Conservation (phyloP, 371 early-diverging fungal species). For the Haplosporangium sp. region DNA sequence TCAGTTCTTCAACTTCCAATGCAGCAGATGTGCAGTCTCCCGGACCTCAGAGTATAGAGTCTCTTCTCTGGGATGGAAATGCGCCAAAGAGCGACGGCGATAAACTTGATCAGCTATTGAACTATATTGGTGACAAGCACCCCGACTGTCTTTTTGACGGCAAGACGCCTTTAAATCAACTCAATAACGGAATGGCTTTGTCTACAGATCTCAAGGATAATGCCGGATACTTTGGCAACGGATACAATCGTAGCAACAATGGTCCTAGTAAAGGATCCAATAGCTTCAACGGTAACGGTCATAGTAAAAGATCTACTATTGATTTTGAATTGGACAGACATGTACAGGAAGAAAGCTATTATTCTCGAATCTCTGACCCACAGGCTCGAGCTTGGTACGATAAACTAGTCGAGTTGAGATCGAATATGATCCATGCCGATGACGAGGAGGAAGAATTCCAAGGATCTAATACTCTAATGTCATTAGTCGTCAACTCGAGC, state of each 20-base stretch:
- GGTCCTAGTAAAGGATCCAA: background rate
- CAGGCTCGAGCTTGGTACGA: slow-evolving; percentile 60
- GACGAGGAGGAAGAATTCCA: slow-evolving; percentile 58
- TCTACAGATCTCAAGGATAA: slow-evolving; percentile 19
- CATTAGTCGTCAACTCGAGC: slow-evolving; percentile 36
- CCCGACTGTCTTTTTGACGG: slow-evolving; percentile 73
- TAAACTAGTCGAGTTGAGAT: slow-evolving; percentile 51
- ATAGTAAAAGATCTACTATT: slow-evolving; percentile 31
- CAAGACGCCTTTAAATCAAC: slow-evolving; percentile 64
- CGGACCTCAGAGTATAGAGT: slow-evolving; percentile 13
- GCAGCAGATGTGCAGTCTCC: background rate
- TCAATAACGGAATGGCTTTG: slow-evolving; percentile 48
- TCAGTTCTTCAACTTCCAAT: background rate
- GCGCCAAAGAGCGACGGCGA: slow-evolving; percentile 22
- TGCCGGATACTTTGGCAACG: background rate
- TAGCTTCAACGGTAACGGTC: background rate
- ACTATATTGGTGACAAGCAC: slow-evolving; percentile 67
- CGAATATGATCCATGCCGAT: slow-evolving; percentile 36
- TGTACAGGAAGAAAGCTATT: slow-evolving; percentile 64
- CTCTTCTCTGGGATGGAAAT: slow-evolving; percentile 33
- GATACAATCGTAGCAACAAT: slow-evolving; percentile 11
- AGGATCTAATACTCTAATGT: slow-evolving; percentile 61
- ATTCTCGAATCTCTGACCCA: slow-evolving; percentile 54
- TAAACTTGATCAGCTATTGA: slow-evolving; percentile 39
- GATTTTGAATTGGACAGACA: slow-evolving; percentile 63